These are phyloP conservation scores for Aspergillus sp. DNA, from an alignment of 2,329 filamentous ascomycete genomes.

Conservation along the genomic window DNA sequence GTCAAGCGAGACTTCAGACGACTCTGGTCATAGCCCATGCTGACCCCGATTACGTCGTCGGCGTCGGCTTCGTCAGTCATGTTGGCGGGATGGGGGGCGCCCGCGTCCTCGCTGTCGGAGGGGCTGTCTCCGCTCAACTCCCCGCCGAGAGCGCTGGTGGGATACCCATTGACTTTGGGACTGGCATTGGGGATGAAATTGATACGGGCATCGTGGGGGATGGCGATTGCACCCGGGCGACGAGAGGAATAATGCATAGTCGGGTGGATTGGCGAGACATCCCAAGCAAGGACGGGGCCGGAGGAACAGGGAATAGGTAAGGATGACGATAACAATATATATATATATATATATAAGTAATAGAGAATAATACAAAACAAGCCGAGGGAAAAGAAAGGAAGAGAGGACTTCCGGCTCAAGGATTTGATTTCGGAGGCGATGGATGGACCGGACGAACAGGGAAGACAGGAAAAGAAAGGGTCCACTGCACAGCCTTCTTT, in stretches of 20 bases:
- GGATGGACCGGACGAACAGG: slow-evolving; percentile 8
- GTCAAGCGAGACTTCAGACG: slow-evolving; percentile 57
- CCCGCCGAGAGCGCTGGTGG: too few relatives aligned
- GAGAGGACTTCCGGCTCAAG: too few relatives aligned
- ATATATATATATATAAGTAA: neutral
- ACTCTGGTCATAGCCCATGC: slow-evolving; percentile 58
- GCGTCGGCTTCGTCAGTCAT: slow-evolving; percentile 35
- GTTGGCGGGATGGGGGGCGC: slow-evolving; percentile 17
- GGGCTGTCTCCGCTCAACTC: neutral
- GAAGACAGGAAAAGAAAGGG: slow-evolving; percentile 10
- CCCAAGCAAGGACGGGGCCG: neutral
- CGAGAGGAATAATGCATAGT: slow-evolving; percentile 1
- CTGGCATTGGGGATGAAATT: neutral
- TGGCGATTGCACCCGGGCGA: neutral
- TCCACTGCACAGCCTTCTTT: slow-evolving; percentile 23
- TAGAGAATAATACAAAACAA: neutral
- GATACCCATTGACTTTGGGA: neutral
- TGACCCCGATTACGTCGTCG: slow-evolving; percentile 54
- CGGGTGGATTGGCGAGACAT: neutral
- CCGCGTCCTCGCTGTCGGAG: slow-evolving; percentile 33
- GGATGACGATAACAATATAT: neutral
- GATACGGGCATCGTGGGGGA: neutral
- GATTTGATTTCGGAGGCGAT: slow-evolving; percentile 16
- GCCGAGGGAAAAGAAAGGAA: slow-evolving; percentile 1
- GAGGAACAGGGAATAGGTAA: neutral